Percentiles rank a stretch among this genome's conserved stretches.
These are phyloP conservation scores for Pleodorina starrii DNA, from an alignment of 139 green algal genomes.

Conservation along the genomic window DNA sequence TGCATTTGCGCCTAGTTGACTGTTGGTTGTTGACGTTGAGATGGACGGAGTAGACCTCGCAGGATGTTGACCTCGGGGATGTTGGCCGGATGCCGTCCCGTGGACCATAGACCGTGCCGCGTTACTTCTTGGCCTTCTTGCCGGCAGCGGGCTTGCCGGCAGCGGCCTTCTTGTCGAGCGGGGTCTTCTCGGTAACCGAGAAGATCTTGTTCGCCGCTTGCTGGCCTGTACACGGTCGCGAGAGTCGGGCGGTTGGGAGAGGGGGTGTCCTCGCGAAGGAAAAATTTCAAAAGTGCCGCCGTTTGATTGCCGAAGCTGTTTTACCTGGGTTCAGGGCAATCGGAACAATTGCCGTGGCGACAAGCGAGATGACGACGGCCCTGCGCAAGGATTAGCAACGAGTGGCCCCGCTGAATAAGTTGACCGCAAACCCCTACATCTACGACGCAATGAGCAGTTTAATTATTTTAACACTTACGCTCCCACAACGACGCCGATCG, in stretches of 20 bases:
- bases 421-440: background rate
- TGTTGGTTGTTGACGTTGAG: too few relatives aligned
- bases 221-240: background rate
- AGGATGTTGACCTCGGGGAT: too few relatives aligned
- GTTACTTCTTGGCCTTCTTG: constrained; percentile 31
- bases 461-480: constrained; percentile 41
- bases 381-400: background rate
- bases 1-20: too few relatives aligned
- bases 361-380: constrained; percentile 8
- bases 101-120: background rate
- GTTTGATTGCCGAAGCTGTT: too few relatives aligned
- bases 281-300: too few relatives aligned
- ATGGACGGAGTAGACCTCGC: too few relatives aligned
- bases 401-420: background rate
- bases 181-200: constrained; percentile 2
- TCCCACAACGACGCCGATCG: constrained; percentile 20
- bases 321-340: constrained; percentile 10
- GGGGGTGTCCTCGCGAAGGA: too few relatives aligned
- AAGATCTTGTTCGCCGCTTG: constrained; percentile 39
- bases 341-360: background rate
- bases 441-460: too few relatives aligned
- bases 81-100: too few relatives aligned
- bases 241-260: too few relatives aligned
- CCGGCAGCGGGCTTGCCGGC: constrained; percentile 20
- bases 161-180: constrained; percentile 19